phyloP scores from a whole-genome alignment of 129 eudicot species.

The Flaveria brownii region DNA sequence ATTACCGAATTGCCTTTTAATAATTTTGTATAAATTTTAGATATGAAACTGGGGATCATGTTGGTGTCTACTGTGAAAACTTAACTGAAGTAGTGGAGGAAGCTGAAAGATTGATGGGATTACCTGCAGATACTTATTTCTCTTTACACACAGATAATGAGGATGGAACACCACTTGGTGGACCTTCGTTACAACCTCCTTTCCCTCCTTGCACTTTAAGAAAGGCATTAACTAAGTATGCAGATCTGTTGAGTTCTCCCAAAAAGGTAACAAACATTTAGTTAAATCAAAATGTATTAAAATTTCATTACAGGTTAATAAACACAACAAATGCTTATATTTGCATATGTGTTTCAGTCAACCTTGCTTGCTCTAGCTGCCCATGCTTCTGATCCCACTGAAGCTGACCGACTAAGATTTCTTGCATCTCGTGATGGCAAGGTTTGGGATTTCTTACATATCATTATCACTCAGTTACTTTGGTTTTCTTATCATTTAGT shows the following conservation, averaged over 20 bases:
- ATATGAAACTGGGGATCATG: slow-evolving; percentile 97
- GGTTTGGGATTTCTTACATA: slow-evolving; percentile 44
- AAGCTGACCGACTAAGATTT: slow-evolving; percentile 78
- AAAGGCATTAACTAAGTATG: slow-evolving; percentile 71
- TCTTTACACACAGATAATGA: slow-evolving; percentile 76
- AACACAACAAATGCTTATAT: not conserved
- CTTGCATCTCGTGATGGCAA: slow-evolving; percentile 96
- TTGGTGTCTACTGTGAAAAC: slow-evolving; percentile 95
- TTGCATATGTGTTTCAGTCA: slow-evolving; percentile 51
- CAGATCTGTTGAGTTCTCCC: slow-evolving; percentile 83
- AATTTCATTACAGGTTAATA: not conserved
- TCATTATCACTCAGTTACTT: not conserved
- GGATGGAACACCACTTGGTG: slow-evolving; percentile 70
- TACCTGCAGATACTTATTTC: slow-evolving; percentile 76
- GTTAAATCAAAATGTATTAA: not conserved
- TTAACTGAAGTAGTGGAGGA: slow-evolving; percentile 74
- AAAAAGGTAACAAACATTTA: slow-evolving; percentile 54
- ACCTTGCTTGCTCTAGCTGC: slow-evolving; percentile 87
- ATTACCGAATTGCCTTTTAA: not conserved
- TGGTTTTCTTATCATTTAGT: not conserved
- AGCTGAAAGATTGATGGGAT: slow-evolving; percentile 65
- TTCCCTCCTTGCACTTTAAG: slow-evolving; percentile 93
- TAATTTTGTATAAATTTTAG: slow-evolving; percentile 33
- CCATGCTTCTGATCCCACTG: slow-evolving; percentile 83
- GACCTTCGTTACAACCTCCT: slow-evolving; percentile 78